A percentile compares a stretch with the other conserved stretches of the same genome.
Evolutionary conservation across 768 basidiomycete species (phyloP).

Genomic region (Mycena latifolia): DNA sequence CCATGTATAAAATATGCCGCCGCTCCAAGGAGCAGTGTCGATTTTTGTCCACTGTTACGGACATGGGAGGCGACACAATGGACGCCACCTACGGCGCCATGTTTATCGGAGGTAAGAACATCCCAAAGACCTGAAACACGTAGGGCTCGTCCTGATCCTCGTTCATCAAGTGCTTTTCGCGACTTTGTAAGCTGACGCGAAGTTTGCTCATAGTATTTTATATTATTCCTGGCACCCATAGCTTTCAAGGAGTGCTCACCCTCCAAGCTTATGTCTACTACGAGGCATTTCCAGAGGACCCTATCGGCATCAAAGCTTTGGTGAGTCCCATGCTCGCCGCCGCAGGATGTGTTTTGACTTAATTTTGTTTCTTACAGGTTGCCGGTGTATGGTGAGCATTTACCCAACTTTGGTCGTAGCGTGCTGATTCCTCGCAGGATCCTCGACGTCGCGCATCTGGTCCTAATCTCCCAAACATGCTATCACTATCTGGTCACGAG

Average conservation of each 20-base stretch:
- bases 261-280: too few species aligned
- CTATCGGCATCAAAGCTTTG: constrained; percentile 25
- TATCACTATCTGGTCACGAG: too few species aligned
- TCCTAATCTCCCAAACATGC: too few species aligned
- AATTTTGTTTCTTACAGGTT: background rate
- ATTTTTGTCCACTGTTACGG: too few species aligned
- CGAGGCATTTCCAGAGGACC: too few species aligned
- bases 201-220: background rate
- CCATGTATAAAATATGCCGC: too few species aligned
- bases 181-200: constrained; percentile 35
- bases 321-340: constrained; percentile 13
- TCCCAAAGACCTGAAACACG: too few species aligned
- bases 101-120: constrained; percentile 39
- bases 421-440: constrained; percentile 1
- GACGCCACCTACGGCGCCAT: constrained; percentile 38
- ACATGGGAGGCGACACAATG: too few species aligned
- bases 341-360: too few species aligned
- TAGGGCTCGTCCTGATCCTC: background rate
- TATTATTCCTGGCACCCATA: background rate
- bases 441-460: constrained; percentile 28
- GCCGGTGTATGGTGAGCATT: constrained; percentile 17
- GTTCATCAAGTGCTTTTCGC: constrained; percentile 33
- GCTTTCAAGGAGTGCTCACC: too few species aligned
- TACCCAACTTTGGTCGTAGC: background rate
- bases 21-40: too few species aligned